Evolutionary conservation across 176 grass and related monocot species (phyloP).

Genomic region (Microstegium vimineum): DNA sequence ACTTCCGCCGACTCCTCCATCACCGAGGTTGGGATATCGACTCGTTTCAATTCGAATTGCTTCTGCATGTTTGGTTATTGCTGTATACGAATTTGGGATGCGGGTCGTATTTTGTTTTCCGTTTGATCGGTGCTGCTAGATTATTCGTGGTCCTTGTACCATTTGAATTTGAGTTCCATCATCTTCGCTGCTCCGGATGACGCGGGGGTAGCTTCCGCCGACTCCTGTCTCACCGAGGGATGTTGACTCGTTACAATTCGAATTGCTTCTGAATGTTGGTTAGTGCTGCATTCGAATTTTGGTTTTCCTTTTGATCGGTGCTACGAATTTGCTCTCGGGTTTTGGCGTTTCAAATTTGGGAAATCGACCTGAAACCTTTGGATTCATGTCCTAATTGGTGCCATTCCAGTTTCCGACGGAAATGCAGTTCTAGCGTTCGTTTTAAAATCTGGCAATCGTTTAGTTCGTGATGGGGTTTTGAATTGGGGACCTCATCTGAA

Average conservation of each 20-base stretch:
- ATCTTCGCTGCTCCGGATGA: neutral
- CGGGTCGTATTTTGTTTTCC: neutral
- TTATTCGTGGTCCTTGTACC: no score
- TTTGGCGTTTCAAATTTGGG: neutral
- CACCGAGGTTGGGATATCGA: conserved; percentile 18
- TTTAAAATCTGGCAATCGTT: neutral
- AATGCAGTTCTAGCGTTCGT: neutral
- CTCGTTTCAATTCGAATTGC: neutral
- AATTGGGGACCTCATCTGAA: neutral
- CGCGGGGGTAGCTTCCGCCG: neutral
- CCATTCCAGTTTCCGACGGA: neutral
- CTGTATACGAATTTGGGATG: neutral
- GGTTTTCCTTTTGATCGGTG: neutral
- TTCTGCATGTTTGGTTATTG: neutral
- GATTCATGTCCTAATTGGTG: neutral
- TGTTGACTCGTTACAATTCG: neutral
- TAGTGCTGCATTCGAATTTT: neutral
- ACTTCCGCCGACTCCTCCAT: conserved; percentile 1
- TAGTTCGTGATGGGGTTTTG: neutral
- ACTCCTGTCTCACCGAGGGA: conserved; percentile 1
- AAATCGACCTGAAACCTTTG: neutral
- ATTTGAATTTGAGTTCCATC: no score
- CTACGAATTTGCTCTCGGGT: neutral
- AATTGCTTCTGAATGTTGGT: neutral
- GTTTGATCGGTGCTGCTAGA: neutral